Base-by-base conservation (phyloP, 1,284 basidiomycete genomes). In the Ustilago loliicola region DNA sequence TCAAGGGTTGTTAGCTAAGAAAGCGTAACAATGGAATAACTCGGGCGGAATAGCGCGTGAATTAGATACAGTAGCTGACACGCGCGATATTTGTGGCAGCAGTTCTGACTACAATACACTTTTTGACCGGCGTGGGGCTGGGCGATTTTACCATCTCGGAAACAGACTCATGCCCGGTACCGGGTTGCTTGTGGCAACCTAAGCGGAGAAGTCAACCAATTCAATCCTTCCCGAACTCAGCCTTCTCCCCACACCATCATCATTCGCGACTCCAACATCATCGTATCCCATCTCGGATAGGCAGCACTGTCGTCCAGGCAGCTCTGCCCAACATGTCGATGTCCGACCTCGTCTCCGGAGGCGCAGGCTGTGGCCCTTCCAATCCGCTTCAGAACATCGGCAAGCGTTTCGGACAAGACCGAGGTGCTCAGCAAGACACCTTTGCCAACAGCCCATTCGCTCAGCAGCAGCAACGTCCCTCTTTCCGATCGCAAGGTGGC, bases 341-440 rank as follows among this genome's bases (percentile, higher is more conserved):
- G 66, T 81, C 81, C n/a, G 81, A 83, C 53, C 61, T 85, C 60
- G 65, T 83, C 60, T 77, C 78, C 8, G 83, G 81, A n/a, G 84
- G 80, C 5, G 81, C 85, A 13, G 79, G 72, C 10, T 86, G 85
- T 55, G 85, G 85, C 13, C 85, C 84, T 0, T 81, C 83, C 54
- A 86, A 86, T 38, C 82, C 83, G 11, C 78, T 86, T 19, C 80
- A 81, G 57, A 79, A 71, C 66, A 79, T 86, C 29, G 83, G 83
- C 45, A 86, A 86, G 61, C 74, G 83, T 2, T 81, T 86, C 48
- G 84, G 84, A 23, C 79, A 83, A 50, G 85, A 86, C 62, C 72
- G 82, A 17, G 65, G 75, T 10, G 40, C 79, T 15, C 85, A 85
- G 76, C 74, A 80, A 29, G 85, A 85, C 50, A 62, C 54, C 1